Evolutionary conservation across 2,329 filamentous ascomycete genomes (phyloP).

Genomic region (Botrytis cinerea): DNA sequence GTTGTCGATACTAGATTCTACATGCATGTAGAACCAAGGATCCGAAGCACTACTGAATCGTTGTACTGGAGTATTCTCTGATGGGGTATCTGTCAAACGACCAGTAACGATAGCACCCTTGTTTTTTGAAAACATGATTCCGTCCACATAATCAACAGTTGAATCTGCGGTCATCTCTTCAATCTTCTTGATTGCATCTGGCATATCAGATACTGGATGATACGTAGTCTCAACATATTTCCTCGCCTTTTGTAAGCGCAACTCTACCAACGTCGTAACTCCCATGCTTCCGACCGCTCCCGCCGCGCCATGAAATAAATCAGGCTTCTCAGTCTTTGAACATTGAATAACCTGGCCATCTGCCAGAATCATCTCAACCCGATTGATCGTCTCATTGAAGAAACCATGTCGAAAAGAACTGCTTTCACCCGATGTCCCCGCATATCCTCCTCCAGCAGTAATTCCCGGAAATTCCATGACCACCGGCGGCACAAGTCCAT

Average conservation of each 20-base stretch:
- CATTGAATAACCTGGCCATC: slow-evolving; percentile 56
- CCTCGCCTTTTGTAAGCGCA: slow-evolving; percentile 56
- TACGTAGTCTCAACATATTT: slow-evolving; percentile 60
- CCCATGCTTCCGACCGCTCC: slow-evolving; percentile 62
- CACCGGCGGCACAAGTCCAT: slow-evolving; percentile 61
- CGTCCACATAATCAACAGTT: slow-evolving; percentile 61
- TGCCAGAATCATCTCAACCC: slow-evolving; percentile 63
- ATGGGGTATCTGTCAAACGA: slow-evolving; percentile 46
- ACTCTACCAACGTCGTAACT: slow-evolving; percentile 59
- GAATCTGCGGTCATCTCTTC: slow-evolving; percentile 40
- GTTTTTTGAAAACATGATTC: slow-evolving; percentile 52
- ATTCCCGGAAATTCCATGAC: slow-evolving; percentile 74
- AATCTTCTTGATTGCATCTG: slow-evolving; percentile 49
- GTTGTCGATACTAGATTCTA: slow-evolving; percentile 43
- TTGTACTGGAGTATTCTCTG: slow-evolving; percentile 36
- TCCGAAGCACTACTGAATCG: slow-evolving; percentile 56
- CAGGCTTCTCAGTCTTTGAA: slow-evolving; percentile 49
- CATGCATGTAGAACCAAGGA: slow-evolving; percentile 68
- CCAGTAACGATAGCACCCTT: slow-evolving; percentile 58
- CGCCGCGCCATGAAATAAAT: slow-evolving; percentile 61
- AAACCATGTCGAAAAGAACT: slow-evolving; percentile 66
- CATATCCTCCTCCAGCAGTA: slow-evolving; percentile 66
- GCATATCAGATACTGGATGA: slow-evolving; percentile 46
- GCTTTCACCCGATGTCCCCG: slow-evolving; percentile 67
- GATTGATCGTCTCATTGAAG: slow-evolving; percentile 63